Evolutionary conservation across 208 protist genomes (phyloP), one percentile per base, ranked within the genome.

Genomic region (Trypanosoma lewisi): DNA sequence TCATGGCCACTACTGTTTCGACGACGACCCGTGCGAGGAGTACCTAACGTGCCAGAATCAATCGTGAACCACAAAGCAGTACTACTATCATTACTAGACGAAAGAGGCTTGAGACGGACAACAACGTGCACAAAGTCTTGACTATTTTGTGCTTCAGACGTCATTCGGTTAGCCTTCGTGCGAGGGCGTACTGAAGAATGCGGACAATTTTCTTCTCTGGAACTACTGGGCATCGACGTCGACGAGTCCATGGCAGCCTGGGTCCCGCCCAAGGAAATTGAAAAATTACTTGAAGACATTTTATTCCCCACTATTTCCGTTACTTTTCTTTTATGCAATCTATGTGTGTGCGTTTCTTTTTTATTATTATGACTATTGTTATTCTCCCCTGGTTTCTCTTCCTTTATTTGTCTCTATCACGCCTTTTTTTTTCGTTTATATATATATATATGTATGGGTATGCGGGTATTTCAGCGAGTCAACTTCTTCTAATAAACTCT

Each of bases 111-210:
- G 23, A 72, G 34, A 2, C 67, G 47, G 54, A 72, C 34, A n/a
- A 51, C 58, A 59, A 72, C 67, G 31, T 63, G 45, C 19, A 66
- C 67, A 61, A 59, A 3, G n/a, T 66, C 67, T 41, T 72, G 57
- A 21, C 2, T 31, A 53, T 0, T 39, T 12, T 41, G 42, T 37
- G 30, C 19, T 30, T 6, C 8, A 21, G 30, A 41, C 1, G 67
- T 37, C 16, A 50, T 72, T 55, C 42, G 56, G 9, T 72, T 56
- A n/a, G 23, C 41, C 23, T 30, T 53, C 1, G 1, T 56, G 21
- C 58, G 59, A 47, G 12, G 8, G 14, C 51, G 57, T 3, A 59
- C 36, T n/a, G 58, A 51, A 25, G 49, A 27, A 23, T 34, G 17
- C 14, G 28, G 33, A n/a, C 33, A 7, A 28, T 48, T 23, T 14